Evolutionary conservation across 805 yeast species (phyloP).

Genomic region (Clavispora asparagi): DNA sequence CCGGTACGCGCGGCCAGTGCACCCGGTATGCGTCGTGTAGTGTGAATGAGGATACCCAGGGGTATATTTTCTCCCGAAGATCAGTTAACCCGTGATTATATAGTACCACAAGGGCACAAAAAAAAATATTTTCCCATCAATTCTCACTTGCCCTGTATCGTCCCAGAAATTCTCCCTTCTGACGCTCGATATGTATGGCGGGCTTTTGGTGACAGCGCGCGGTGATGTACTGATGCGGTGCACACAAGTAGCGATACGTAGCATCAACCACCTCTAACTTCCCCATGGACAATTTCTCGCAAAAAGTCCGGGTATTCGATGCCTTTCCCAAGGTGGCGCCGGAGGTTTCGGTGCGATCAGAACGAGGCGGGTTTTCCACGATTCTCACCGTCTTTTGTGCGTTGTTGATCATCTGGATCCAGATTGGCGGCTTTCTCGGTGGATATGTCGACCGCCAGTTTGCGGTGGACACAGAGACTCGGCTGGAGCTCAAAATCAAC

Average conservation of each 20-base stretch:
- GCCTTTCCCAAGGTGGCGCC: conserved; percentile 44
- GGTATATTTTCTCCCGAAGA: too few relatives aligned
- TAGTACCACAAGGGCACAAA: too few relatives aligned
- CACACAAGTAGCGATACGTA: not conserved
- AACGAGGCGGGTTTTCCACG: conserved; percentile 74
- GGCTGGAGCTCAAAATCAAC: conserved; percentile 61
- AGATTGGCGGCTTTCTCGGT: conserved; percentile 78
- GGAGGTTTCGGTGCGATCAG: conserved; percentile 63
- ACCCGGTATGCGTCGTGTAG: not conserved
- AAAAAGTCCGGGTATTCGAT: conserved; percentile 40
- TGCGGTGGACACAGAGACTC: conserved; percentile 58
- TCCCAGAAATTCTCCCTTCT: not conserved
- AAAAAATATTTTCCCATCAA: too few relatives aligned
- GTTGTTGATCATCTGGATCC: conserved; percentile 72
- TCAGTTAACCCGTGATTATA: too few relatives aligned
- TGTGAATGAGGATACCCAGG: too few relatives aligned
- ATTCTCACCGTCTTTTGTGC: conserved; percentile 56
- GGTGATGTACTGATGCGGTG: not conserved
- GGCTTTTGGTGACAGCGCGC: not conserved
- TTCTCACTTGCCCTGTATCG: not conserved
- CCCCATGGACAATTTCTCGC: conserved; percentile 32
- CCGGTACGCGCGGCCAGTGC: conserved; percentile 28
- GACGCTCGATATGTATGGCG: not conserved
- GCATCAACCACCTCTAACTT: not conserved
- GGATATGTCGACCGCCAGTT: conserved; percentile 78